These are phyloP conservation scores for Zarea fungicola DNA, from an alignment of 2,329 filamentous ascomycete species.

Conservation along the genomic window DNA sequence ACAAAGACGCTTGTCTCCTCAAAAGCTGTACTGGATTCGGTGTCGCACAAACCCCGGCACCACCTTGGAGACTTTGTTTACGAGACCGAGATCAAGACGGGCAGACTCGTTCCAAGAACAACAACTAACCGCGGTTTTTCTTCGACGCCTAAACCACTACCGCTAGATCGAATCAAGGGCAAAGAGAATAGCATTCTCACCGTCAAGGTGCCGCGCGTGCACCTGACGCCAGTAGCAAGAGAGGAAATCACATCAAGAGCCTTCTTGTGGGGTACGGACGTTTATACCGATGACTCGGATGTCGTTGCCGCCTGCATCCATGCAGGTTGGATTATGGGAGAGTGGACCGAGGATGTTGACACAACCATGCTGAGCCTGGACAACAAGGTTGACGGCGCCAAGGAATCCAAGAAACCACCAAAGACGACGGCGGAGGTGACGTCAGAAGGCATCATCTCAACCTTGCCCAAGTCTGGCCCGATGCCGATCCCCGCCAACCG, in stretches of 20 bases:
- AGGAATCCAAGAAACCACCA: constrained; percentile 28
- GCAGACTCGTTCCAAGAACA: constrained; percentile 38
- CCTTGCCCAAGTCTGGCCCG: constrained; percentile 56
- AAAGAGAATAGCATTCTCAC: constrained; percentile 89
- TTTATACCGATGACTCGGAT: constrained; percentile 96
- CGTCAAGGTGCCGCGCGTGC: constrained; percentile 76
- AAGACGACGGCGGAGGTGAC: constrained; percentile 26
- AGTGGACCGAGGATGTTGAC: constrained; percentile 77
- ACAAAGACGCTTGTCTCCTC: constrained; percentile 63
- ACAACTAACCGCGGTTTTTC: constrained; percentile 39
- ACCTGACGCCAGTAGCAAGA: constrained; percentile 63
- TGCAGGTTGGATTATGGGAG: constrained; percentile 83
- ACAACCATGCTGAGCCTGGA: constrained; percentile 58
- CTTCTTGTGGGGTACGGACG: constrained; percentile 85
- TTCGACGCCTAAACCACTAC: constrained; percentile 65
- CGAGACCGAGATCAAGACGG: constrained; percentile 57
- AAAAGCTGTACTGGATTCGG: constrained; percentile 64
- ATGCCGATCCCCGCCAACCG: constrained; percentile 60
- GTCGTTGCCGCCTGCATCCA: constrained; percentile 90
- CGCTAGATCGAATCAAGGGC: constrained; percentile 63
- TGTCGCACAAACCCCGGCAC: constrained; percentile 64
- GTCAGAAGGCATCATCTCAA: constrained; percentile 40
- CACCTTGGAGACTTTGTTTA: constrained; percentile 87
- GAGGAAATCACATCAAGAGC: constrained; percentile 79
- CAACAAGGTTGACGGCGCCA: constrained; percentile 25